These are phyloP conservation scores for Coemansia sp. DNA, from an alignment of 192 early-diverging fungal genomes.

Conservation along the genomic window DNA sequence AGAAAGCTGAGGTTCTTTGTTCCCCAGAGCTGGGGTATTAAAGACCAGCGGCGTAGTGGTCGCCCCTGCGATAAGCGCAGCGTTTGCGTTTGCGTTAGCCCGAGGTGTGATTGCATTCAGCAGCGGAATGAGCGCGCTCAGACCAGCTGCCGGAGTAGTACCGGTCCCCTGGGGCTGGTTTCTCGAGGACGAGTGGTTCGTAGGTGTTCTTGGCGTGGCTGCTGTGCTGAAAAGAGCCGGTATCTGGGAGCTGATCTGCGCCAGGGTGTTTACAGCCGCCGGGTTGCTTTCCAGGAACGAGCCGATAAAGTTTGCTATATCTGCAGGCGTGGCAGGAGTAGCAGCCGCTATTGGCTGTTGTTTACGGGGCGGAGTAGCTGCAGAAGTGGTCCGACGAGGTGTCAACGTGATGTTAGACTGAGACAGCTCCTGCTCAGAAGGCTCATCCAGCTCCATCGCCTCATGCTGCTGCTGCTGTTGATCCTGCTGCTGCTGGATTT, in stretches of 20 bases:
- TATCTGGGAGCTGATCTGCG: neutral
- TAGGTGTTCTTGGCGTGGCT: slow-evolving; percentile 5
- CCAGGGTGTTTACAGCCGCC: neutral
- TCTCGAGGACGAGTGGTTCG: neutral
- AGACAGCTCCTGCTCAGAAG: neutral
- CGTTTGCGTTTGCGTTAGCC: neutral
- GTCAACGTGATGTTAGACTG: neutral
- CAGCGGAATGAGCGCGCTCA: neutral
- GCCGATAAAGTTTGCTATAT: slow-evolving; percentile 6
- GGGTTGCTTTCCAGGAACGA: slow-evolving; percentile 8
- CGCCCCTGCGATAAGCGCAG: neutral
- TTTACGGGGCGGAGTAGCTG: neutral
- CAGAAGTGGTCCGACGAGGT: neutral
- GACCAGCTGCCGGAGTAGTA: neutral
- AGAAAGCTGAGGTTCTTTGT: neutral
- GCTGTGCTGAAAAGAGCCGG: neutral
- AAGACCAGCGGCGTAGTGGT: neutral
- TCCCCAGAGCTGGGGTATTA: neutral
- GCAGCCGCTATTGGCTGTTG: neutral
- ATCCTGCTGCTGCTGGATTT: neutral
- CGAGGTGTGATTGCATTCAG: neutral
- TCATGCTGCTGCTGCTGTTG: slow-evolving; percentile 3
- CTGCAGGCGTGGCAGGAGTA: neutral
- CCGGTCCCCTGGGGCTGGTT: neutral
- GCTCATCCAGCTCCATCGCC: too few species aligned